Evolutionary conservation across 768 basidiomycete genomes (phyloP).

Genomic region (Mycena haematopus): DNA sequence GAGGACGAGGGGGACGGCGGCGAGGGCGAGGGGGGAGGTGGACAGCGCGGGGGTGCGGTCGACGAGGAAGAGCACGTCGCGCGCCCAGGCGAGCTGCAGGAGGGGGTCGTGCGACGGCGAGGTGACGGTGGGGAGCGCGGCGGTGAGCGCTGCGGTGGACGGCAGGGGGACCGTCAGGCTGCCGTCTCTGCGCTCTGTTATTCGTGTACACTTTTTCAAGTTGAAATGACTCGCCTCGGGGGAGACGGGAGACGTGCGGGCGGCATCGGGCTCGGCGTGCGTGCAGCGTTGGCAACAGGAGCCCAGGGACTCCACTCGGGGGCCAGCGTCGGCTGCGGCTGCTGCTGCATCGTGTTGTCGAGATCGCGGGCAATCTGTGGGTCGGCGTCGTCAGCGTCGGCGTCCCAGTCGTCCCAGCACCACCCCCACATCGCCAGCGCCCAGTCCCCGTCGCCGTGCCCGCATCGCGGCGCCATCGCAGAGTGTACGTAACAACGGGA

Average conservation of each 20-base stretch:
- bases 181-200: too few relatives aligned
- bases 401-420: conserved; percentile 29
- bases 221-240: too few relatives aligned
- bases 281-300: conserved; percentile 18
- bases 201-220: too few relatives aligned
- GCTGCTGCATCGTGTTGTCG: conserved; percentile 45
- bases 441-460: conserved; percentile 12
- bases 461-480: conserved; percentile 12
- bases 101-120: conserved; percentile 61
- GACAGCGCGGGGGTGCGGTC: conserved; percentile 56
- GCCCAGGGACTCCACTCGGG: conserved; percentile 33
- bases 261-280: conserved; percentile 36
- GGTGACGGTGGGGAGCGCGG: conserved; percentile 58
- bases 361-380: conserved; percentile 68
- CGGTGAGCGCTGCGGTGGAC: conserved; percentile 61
- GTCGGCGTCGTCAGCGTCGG: conserved; percentile 6
- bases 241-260: conserved; percentile 29
- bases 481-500: conserved; percentile 24
- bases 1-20: conserved; percentile 71
- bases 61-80: conserved; percentile 83
- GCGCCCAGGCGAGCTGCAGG: conserved; percentile 76
- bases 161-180: conserved; percentile 75
- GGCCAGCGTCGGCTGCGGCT: too few relatives aligned
- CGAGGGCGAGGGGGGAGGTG: conserved; percentile 54
- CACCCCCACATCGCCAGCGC: conserved; percentile 32